Base-by-base conservation (phyloP, 1,284 basidiomycete genomes). In the Caloboletus firmus region DNA sequence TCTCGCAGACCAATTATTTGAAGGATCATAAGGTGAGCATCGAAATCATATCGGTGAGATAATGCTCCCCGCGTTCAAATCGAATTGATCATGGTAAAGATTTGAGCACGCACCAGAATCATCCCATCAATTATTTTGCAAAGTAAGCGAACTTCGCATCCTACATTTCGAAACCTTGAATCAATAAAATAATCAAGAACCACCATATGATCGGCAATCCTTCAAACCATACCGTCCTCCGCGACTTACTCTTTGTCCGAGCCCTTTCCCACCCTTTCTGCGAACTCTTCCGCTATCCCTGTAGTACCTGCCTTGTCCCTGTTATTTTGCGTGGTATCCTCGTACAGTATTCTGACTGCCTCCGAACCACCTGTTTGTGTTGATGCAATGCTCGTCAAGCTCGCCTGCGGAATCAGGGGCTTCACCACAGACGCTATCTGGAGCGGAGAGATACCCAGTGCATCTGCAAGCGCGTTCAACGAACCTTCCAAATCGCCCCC, bases 391-490 rank as follows among this genome's bases (percentile, higher is more conserved):
- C 79, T 82, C 12, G 79, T 79, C 45, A 87, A 63, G 35, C 78
- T 81, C 6, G 79, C 82, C 17, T 79, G 79, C 1, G 85, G 82
- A 22, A 86, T 78, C 58, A 83, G 68, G 31, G 81, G 74, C 51
- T 74, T 73, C 50, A 89, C 82, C 1, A 84, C 85, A 24, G 73
- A 30, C n/a, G n/a, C n/a, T n/a, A n/a, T n/a, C n/a, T n/a, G n/a
- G n/a, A n/a, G n/a, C 10, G 82, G 76, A 3, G 80, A 77, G 65
- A 89, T 79, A 2, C 84, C 87, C 28, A 89, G 71, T 20, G 79
- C 81, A 8, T 71, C 67, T 13, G 87, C 87, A 15, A 89, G 72
- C 18, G 76, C 79, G 49, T 80, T 77, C 51, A 89, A 80, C 35
- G 76, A 74, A 6, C 75, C 71, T 59, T 87, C 84, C 30, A 61